Evolutionary conservation across 495 filamentous ascomycete species (phyloP).

Genomic region (Haplographium delicatum): DNA sequence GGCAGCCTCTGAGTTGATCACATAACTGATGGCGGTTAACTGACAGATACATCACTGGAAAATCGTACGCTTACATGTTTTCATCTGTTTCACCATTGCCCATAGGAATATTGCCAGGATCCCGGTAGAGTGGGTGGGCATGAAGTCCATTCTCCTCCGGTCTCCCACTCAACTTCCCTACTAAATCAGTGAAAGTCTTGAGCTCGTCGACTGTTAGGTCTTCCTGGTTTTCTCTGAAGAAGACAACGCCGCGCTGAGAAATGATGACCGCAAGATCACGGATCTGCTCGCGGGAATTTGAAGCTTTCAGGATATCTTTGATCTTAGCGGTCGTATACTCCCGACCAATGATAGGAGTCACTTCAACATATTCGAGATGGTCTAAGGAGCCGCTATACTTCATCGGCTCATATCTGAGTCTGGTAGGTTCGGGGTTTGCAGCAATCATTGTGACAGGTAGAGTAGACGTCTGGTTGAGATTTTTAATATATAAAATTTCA

Average conservation of each 20-base stretch:
- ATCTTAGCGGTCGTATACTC: conserved; percentile 60
- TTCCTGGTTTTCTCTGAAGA: conserved; percentile 33
- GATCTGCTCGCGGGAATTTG: conserved; percentile 62
- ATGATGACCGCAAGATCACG: conserved; percentile 63
- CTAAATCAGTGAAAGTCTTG: conserved; percentile 34
- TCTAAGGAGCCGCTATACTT: conserved; percentile 19
- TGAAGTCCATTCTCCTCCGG: conserved; percentile 38
- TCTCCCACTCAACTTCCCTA: conserved; percentile 37
- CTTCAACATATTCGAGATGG: conserved; percentile 53
- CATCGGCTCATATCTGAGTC: conserved; percentile 26
- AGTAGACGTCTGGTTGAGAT: no score
- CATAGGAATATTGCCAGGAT: conserved; percentile 37
- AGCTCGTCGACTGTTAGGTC: conserved; percentile 35
- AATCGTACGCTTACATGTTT: conserved; percentile 28
- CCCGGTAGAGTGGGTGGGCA: conserved; percentile 38
- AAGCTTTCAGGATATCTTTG: conserved; percentile 55
- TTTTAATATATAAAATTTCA: no score
- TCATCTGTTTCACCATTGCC: conserved; percentile 35
- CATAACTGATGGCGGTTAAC: conserved; percentile 38
- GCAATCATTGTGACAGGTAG: conserved; percentile 13
- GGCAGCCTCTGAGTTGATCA: conserved; percentile 40
- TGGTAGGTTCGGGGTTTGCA: conserved; percentile 11
- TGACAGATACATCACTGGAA: no score
- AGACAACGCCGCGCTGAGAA: conserved; percentile 25
- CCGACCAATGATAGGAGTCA: conserved; percentile 63